These are phyloP conservation scores for Cutaneotrichosporon cutaneum DNA, from an alignment of 1,284 basidiomycete species.

Conservation along the genomic window DNA sequence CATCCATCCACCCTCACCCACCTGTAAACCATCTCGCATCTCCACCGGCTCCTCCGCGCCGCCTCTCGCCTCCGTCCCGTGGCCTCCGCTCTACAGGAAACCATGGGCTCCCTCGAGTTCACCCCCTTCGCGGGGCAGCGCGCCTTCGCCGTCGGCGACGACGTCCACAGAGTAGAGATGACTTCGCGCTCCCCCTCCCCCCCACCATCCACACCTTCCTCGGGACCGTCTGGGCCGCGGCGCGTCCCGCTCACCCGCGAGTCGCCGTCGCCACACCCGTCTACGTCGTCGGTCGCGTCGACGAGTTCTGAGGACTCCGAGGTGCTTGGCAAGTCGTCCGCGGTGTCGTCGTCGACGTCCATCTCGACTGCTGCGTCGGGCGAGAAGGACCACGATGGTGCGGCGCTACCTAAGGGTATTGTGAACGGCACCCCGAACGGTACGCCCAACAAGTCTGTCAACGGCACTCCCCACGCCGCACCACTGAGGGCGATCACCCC, in stretches of 20 bases:
- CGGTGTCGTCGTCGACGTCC: constrained; percentile 4
- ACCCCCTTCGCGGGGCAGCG: constrained; percentile 12
- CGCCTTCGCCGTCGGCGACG: constrained; percentile 5
- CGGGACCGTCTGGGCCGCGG: neutral
- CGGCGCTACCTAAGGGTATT: neutral
- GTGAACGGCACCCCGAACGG: constrained; percentile 14
- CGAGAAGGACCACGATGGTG: too few species aligned
- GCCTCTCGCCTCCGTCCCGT: neutral
- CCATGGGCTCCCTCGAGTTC: constrained; percentile 13
- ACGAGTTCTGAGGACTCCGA: neutral
- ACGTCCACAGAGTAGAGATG: constrained; percentile 8
- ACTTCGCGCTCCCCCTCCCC: constrained; percentile 15
- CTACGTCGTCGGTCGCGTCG: neutral
- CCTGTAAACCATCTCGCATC: neutral
- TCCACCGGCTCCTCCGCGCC: neutral
- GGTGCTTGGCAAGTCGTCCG: neutral
- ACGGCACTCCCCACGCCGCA: neutral
- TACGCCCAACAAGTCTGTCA: constrained; percentile 8
- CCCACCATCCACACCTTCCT: neutral
- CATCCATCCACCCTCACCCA: neutral
- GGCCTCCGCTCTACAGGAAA: too few species aligned
- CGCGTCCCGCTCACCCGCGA: constrained; percentile 1
- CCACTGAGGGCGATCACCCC: neutral
- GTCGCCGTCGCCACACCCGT: neutral
- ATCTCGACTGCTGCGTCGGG: neutral